Evolutionary conservation across 768 basidiomycete genomes (phyloP).

Genomic region (Serendipita indica): DNA sequence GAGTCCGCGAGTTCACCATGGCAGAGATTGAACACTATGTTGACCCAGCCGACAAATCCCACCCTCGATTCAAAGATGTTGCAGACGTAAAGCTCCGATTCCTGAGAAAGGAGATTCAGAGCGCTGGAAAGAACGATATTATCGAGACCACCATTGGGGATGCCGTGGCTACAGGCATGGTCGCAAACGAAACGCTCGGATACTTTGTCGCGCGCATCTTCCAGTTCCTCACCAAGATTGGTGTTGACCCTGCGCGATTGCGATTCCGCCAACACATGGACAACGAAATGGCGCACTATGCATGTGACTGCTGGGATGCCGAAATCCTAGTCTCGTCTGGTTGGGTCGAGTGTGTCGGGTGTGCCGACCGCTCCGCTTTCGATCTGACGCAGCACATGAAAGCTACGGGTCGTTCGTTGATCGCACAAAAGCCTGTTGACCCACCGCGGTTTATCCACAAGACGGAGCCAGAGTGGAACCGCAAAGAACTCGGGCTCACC

Average conservation of each 20-base stretch:
- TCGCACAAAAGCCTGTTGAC: conserved; percentile 74
- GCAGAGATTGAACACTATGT: conserved; percentile 99
- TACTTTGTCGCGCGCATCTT: conserved; percentile 92
- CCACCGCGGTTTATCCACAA: conserved; percentile 74
- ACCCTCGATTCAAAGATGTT: conserved; percentile 70
- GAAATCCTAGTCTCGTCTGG: conserved; percentile 87
- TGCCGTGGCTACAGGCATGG: conserved; percentile 69
- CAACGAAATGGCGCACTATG: conserved; percentile 99
- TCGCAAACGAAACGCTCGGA: conserved; percentile 94
- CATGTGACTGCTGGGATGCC: conserved; percentile 98
- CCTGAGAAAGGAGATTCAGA: conserved; percentile 73
- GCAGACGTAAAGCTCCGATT: conserved; percentile 59
- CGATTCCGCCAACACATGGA: conserved; percentile 97
- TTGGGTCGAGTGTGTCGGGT: conserved; percentile 99
- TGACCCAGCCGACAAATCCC: conserved; percentile 83
- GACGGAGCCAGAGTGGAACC: conserved; percentile 67
- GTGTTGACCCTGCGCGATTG: conserved; percentile 66
- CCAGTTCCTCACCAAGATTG: conserved; percentile 80
- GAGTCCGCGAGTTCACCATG: conserved; percentile 98
- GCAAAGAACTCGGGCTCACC: conserved; percentile 76
- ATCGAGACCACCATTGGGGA: conserved; percentile 66
- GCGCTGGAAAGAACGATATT: conserved; percentile 50
- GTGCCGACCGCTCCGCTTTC: conserved; percentile 95
- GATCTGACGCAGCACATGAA: conserved; percentile 82
- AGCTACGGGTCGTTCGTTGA: conserved; percentile 68